These are phyloP conservation scores for Lignosus rhinocerotis DNA, from an alignment of 1,284 basidiomycete genomes.

Conservation along the genomic window DNA sequence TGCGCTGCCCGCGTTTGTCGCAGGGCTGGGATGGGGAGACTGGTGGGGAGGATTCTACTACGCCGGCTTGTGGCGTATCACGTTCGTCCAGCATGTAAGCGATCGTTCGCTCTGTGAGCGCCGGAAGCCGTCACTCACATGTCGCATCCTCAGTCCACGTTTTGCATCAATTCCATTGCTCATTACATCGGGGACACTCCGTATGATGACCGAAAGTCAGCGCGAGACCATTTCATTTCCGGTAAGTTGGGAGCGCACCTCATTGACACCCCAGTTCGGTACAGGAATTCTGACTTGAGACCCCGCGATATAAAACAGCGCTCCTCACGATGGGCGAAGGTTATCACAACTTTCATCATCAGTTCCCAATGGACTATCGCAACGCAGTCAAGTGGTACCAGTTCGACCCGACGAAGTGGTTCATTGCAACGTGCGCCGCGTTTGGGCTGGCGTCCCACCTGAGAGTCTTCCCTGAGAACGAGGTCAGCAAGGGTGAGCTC, in stretches of 20 bases:
- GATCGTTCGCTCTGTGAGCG: neutral
- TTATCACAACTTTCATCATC: constrained; percentile 92
- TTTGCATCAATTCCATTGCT: constrained; percentile 90
- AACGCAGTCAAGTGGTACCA: constrained; percentile 74
- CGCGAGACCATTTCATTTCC: constrained; percentile 83
- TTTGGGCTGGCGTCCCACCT: constrained; percentile 79
- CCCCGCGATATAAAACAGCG: constrained; percentile 42
- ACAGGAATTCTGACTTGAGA: neutral
- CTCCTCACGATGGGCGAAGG: constrained; percentile 89
- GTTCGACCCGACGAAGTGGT: constrained; percentile 79
- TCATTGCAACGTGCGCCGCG: constrained; percentile 67
- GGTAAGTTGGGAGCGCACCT: constrained; percentile 3
- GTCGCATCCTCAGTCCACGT: constrained; percentile 66
- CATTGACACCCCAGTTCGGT: neutral
- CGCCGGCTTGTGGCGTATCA: constrained; percentile 70
- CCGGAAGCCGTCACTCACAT: neutral
- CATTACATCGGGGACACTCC: constrained; percentile 85
- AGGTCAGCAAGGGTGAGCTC: constrained; percentile 79
- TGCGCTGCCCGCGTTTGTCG: constrained; percentile 71
- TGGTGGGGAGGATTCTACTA: constrained; percentile 84
- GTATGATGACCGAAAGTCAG: constrained; percentile 84
- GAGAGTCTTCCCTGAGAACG: constrained; percentile 83
- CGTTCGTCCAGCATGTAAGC: constrained; percentile 78
- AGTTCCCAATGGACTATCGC: constrained; percentile 85
- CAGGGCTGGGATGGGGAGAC: constrained; percentile 80